Evolutionary conservation across 768 basidiomycete species (phyloP), one percentile per base, ranked within the genome.

Genomic region (Leucocoprinus sp.): DNA sequence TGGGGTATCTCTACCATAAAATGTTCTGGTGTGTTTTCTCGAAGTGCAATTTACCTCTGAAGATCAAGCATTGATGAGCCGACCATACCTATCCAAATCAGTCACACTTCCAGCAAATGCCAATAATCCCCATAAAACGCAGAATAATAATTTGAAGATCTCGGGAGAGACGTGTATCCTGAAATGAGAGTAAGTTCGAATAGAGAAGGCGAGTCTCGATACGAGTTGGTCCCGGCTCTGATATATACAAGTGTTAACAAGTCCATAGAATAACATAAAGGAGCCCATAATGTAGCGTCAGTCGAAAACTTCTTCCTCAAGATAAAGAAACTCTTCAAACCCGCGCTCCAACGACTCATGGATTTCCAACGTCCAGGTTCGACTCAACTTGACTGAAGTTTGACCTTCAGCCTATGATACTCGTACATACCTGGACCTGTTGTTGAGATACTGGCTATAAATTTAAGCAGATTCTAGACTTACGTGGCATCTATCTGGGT

Each of bases 401-500:
- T 22, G 18, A 22, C 12, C 17, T 23, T 6, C 14, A 14, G 34
- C 12, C 34, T 42, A 48, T 23, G 46, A 40, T 33, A 19, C 33
- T 21, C 46, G 46, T 27, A 48, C 46, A 35, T 48, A 48, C 12
- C 46, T 48, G 23, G 17, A n/a, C 24, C 14, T 21, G 24, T 15
- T 7, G 5, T 40, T 36, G 21, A 27, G 7, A 21, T 33, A 36
- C 17, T 4, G 7, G 8, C 35, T 23, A 24, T 12, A 2, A 19
- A 11, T 6, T 34, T 5, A 5, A 48, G 14, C 21, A 15, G 37
- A 19, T 50, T 19, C 8, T 38, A 12, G 29, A 80, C 92, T 51
- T 57, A 97, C 84, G 88, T 97, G 33, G 96, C 96, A 64, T 99
- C 96, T 41, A 99, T 83, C 64, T 99, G 96, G 57, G 79, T 78